These are phyloP conservation scores for Microcyclospora pomicola DNA, from an alignment of 2,329 filamentous ascomycete genomes.

Conservation along the genomic window DNA sequence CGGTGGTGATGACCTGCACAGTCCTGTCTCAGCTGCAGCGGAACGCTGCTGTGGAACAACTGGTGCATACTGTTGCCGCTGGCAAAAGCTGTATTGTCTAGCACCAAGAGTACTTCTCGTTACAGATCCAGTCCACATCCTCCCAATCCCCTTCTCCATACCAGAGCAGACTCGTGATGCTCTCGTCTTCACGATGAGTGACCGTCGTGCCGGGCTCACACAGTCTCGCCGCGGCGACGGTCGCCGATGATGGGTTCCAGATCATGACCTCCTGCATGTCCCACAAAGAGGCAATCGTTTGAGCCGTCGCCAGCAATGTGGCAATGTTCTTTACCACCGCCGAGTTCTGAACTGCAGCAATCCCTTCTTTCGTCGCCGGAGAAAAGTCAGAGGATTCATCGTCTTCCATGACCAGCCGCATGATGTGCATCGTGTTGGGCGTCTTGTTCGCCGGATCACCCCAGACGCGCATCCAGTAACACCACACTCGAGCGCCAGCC, in stretches of 20 bases:
- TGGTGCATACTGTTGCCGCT: too few relatives aligned
- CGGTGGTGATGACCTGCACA: too few relatives aligned
- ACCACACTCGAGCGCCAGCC: conserved; percentile 51
- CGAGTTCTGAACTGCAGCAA: conserved; percentile 6
- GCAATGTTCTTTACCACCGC: conserved; percentile 39
- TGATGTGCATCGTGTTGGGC: conserved; percentile 54
- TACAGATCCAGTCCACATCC: conserved; percentile 56
- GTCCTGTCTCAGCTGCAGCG: too few relatives aligned
- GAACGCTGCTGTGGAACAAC: too few relatives aligned
- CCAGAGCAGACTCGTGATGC: conserved; percentile 61
- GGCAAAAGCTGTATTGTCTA: conserved; percentile 20
- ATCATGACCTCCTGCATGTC: conserved; percentile 55
- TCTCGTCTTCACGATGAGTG: conserved; percentile 46
- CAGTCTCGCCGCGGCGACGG: conserved; percentile 27
- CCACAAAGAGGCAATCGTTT: conserved; percentile 58
- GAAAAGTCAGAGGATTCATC: conserved; percentile 10
- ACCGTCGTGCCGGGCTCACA: conserved; percentile 39
- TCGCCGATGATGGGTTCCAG: conserved; percentile 61
- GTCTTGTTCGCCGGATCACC: conserved; percentile 40
- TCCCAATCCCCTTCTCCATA: conserved; percentile 40
- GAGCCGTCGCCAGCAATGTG: conserved; percentile 52
- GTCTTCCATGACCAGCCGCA: conserved; percentile 55
- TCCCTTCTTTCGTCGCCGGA: conserved; percentile 12
- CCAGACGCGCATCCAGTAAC: conserved; percentile 56
- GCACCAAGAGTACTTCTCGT: conserved; percentile 70